phyloP scores from a whole-genome alignment of 192 early-diverging fungal species.

The Funneliformis geosporum region DNA sequence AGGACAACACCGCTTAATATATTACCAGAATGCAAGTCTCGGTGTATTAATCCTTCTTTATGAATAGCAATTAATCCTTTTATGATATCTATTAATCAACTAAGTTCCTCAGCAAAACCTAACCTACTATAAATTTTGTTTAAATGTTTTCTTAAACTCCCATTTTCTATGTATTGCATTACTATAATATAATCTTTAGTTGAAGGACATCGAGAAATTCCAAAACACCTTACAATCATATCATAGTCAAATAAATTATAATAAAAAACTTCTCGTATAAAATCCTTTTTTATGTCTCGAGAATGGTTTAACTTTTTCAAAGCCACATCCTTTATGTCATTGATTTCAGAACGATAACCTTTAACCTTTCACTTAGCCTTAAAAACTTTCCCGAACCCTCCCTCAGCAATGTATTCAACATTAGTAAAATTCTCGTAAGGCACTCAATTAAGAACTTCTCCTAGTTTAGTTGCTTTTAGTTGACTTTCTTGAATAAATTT shows the following conservation, averaged over 20 bases:
- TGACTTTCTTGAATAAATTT: background rate
- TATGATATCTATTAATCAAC: background rate
- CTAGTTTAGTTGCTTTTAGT: background rate
- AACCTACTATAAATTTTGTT: background rate
- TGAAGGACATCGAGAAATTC: background rate
- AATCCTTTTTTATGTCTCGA: background rate
- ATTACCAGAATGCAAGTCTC: conserved; percentile 2
- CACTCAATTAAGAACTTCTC: background rate
- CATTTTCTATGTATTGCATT: background rate
- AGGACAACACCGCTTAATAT: background rate
- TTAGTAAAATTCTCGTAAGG: background rate
- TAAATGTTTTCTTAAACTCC: background rate
- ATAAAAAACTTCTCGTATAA: background rate
- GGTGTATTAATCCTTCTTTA: background rate
- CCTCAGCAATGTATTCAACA: background rate
- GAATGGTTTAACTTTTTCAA: background rate
- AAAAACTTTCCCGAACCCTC: conserved; percentile 2
- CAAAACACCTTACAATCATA: background rate
- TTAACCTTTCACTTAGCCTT: background rate
- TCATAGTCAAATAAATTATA: background rate
- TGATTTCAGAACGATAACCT: too few species aligned
- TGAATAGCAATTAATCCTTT: background rate
- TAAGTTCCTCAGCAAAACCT: background rate
- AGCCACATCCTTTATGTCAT: too few species aligned
- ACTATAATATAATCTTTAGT: background rate